Conservation (phyloP, 2,329 filamentous ascomycete genomes). For the Stachybotrys echinatus region DNA sequence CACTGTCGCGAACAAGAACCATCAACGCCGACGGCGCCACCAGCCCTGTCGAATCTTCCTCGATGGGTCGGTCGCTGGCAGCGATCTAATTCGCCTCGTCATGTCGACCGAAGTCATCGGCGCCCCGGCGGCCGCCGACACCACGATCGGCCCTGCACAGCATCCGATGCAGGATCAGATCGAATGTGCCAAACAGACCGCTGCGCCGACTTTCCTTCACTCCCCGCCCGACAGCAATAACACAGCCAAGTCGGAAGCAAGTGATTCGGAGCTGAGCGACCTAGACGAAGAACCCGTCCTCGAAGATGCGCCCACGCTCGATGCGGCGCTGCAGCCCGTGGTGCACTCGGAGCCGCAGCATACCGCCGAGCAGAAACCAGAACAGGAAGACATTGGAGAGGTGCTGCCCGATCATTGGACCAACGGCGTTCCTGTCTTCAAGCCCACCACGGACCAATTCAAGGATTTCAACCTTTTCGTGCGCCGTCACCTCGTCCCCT, state of each 20-base stretch:
- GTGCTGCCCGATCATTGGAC: constrained; percentile 85
- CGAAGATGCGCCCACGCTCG: constrained; percentile 23
- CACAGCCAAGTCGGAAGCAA: constrained; percentile 52
- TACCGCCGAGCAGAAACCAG: constrained; percentile 19
- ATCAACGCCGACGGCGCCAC: background rate
- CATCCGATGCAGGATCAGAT: constrained; percentile 20
- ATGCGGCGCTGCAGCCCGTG: constrained; percentile 12
- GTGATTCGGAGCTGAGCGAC: constrained; percentile 63
- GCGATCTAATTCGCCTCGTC: constrained; percentile 31
- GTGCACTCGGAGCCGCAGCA: constrained; percentile 8
- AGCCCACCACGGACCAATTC: constrained; percentile 92
- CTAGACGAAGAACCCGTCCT: constrained; percentile 50
- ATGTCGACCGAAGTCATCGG: constrained; percentile 54
- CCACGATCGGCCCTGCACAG: constrained; percentile 14
- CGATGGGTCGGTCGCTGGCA: constrained; percentile 29
- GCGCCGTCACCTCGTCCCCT: constrained; percentile 24
- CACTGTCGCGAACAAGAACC: no score
- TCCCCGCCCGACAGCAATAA: constrained; percentile 62
- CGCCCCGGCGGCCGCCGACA: constrained; percentile 32
- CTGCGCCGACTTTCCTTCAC: constrained; percentile 43
- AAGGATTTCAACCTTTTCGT: constrained; percentile 90
- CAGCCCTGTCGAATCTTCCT: constrained; percentile 5
- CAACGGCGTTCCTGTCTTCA: constrained; percentile 88
- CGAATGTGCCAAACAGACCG: constrained; percentile 27
- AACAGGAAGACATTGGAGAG: constrained; percentile 66